Evolutionary conservation across 352 stramenopile species (phyloP).

Genomic region (Globisporangium barbulae): DNA sequence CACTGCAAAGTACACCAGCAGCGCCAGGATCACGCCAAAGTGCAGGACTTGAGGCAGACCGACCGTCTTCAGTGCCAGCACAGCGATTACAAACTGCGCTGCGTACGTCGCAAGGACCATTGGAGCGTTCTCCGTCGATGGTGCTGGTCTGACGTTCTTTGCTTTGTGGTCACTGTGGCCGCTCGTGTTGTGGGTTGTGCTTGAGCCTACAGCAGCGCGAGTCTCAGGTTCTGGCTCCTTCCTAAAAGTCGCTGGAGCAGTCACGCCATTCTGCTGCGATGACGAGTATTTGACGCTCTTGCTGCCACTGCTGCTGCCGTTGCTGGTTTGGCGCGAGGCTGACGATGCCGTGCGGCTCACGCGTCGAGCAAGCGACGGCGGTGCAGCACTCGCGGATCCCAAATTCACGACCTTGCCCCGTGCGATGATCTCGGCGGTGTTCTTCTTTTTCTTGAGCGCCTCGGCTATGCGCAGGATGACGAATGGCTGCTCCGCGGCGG

Average conservation of each 20-base stretch:
- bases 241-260: not conserved
- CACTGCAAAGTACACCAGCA: slow-evolving; percentile 51
- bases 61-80: slow-evolving; percentile 45
- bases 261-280: slow-evolving; percentile 2
- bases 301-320: slow-evolving; percentile 1
- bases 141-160: not conserved
- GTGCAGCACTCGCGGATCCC: slow-evolving; percentile 10
- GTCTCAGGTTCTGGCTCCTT: slow-evolving; percentile 13
- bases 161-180: not conserved
- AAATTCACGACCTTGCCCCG: slow-evolving; percentile 45
- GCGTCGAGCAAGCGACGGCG: not conserved
- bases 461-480: slow-evolving; percentile 54
- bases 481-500: slow-evolving; percentile 61
- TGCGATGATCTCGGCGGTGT: slow-evolving; percentile 27
- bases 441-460: slow-evolving; percentile 48
- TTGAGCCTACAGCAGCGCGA: not conserved
- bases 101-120: slow-evolving; percentile 40
- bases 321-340: not conserved
- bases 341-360: not conserved
- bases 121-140: slow-evolving; percentile 18
- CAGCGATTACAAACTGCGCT: slow-evolving; percentile 48
- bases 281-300: slow-evolving; percentile 9
- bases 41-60: slow-evolving; percentile 43
- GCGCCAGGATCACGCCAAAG: slow-evolving; percentile 32
- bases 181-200: not conserved